These are phyloP conservation scores for Dichotomopilus funicola DNA, from an alignment of 2,329 filamentous ascomycete genomes.

Conservation along the genomic window DNA sequence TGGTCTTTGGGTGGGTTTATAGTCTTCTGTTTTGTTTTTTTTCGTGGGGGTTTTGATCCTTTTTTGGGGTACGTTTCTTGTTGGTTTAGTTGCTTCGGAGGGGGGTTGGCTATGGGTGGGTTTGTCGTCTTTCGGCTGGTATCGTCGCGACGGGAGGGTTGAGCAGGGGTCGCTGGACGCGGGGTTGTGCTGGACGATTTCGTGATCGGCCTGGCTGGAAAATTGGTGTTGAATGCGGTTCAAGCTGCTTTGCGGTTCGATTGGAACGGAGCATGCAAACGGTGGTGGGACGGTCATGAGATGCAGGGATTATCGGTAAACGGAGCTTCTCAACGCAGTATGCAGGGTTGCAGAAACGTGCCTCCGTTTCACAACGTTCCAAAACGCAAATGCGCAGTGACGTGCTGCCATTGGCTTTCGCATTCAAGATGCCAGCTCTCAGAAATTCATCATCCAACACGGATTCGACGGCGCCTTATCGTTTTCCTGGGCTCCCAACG, in stretches of 20 bases:
- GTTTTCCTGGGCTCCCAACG: no score
- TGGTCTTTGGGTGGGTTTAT: not conserved
- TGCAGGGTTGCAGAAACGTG: not conserved
- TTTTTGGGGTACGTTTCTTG: not conserved
- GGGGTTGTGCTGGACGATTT: not conserved
- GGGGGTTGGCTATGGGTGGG: not conserved
- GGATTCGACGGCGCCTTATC: no score
- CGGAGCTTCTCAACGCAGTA: no score
- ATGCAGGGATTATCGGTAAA: no score
- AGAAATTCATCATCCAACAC: not conserved
- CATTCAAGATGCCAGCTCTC: conserved; percentile 12
- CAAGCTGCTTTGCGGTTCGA: not conserved
- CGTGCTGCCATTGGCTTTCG: conserved; percentile 5
- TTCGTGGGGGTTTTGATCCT: not conserved
- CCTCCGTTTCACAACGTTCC: not conserved
- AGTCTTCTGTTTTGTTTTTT: not conserved
- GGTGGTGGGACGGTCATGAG: not conserved
- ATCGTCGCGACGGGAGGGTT: not conserved
- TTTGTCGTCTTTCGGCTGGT: not conserved
- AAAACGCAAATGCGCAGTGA: not conserved
- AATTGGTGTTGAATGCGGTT: conserved; percentile 11
- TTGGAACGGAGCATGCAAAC: conserved; percentile 10
- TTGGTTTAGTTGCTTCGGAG: not conserved
- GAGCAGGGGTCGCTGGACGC: not conserved
- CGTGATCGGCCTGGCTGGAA: conserved; percentile 4